Conservation (phyloP, 495 filamentous ascomycete species). For the Aspergillus nanangensis region DNA sequence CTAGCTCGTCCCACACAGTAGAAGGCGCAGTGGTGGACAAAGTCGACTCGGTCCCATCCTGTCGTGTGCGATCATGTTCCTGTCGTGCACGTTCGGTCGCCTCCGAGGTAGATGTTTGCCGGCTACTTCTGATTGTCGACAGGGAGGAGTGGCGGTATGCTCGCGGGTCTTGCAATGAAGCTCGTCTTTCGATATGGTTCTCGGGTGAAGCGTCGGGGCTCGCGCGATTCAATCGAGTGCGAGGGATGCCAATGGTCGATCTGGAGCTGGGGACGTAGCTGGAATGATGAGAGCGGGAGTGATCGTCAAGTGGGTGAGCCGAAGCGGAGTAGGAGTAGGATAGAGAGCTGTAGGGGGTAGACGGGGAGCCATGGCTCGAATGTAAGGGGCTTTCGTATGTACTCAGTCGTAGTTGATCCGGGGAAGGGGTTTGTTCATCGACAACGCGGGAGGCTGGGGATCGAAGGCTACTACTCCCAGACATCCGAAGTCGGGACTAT, state of each 20-base stretch:
- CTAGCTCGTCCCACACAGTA: conserved; percentile 95
- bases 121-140: conserved; percentile 45
- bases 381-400: conserved; percentile 43
- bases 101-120: conserved; percentile 45
- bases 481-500: conserved; percentile 41
- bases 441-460: conserved; percentile 28
- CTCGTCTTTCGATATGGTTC: conserved; percentile 38
- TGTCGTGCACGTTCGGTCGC: conserved; percentile 31
- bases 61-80: conserved; percentile 47
- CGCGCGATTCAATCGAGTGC: conserved; percentile 32
- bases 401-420: conserved; percentile 35
- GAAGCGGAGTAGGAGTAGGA: conserved; percentile 41
- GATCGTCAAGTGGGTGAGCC: conserved; percentile 47
- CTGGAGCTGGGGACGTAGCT: conserved; percentile 34
- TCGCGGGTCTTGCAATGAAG: conserved; percentile 41
- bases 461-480: conserved; percentile 33
- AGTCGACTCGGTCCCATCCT: conserved; percentile 73
- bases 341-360: conserved; percentile 30
- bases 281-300: conserved; percentile 36
- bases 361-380: conserved; percentile 35
- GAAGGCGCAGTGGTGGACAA: conserved; percentile 83
- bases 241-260: conserved; percentile 39
- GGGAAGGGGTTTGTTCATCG: conserved; percentile 36
- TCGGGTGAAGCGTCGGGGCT: conserved; percentile 41
- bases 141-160: conserved; percentile 52